phyloP scores from a whole-genome alignment of 2,329 filamentous ascomycete species.

The Nigrospora osmanthi region DNA sequence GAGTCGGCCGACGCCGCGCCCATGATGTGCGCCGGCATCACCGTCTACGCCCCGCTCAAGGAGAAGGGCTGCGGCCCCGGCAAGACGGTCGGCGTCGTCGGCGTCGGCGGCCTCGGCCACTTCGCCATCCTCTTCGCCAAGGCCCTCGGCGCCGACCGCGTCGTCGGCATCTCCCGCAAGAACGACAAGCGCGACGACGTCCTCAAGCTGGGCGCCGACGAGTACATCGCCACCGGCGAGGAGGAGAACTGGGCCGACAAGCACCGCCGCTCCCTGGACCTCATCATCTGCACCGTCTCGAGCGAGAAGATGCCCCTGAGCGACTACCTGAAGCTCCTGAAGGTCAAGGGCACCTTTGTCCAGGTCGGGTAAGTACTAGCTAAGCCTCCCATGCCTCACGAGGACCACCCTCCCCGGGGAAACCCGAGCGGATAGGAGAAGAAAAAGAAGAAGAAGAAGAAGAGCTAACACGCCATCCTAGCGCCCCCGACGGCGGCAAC shows the following conservation, averaged over 20 bases:
- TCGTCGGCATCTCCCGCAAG: constrained; percentile 7
- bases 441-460: too few species aligned
- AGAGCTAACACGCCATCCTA: background rate
- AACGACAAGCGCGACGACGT: constrained; percentile 5
- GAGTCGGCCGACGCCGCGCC: constrained; percentile 25
- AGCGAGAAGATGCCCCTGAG: constrained; percentile 7
- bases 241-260: constrained; percentile 6
- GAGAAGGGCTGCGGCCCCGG: constrained; percentile 6
- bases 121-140: constrained; percentile 7
- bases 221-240: constrained; percentile 7
- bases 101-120: constrained; percentile 6
- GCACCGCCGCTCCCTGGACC: constrained; percentile 4
- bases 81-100: constrained; percentile 7
- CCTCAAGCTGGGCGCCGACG: constrained; percentile 6
- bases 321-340: constrained; percentile 4
- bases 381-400: too few species aligned
- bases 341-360: constrained; percentile 5
- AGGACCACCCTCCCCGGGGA: background rate
- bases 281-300: constrained; percentile 7
- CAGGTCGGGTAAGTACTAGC: constrained; percentile 5
- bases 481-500: constrained; percentile 48
- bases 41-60: constrained; percentile 6
- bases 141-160: constrained; percentile 5
- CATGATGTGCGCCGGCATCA: constrained; percentile 7
- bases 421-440: too few species aligned